These are phyloP conservation scores for Populus tomentosa DNA, from an alignment of 441 rosid genomes.

Conservation along the genomic window DNA sequence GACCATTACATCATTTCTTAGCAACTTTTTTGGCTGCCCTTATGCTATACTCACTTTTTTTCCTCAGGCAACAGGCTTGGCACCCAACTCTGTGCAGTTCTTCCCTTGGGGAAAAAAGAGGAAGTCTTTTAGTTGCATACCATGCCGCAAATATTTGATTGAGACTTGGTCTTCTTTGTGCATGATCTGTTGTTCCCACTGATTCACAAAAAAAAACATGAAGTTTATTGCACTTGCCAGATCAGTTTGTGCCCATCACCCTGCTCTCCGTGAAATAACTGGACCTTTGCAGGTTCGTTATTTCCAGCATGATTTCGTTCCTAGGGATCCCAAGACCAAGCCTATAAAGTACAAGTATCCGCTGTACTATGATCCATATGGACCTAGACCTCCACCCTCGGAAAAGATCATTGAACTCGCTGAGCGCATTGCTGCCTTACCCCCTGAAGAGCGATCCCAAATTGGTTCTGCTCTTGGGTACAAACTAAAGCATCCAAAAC, in stretches of 20 bases:
- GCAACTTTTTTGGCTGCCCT: not conserved
- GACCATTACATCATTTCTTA: not conserved
- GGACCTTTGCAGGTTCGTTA: conserved; percentile 44
- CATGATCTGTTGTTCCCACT: not conserved
- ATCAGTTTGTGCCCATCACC: conserved; percentile 24
- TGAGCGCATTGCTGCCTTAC: conserved; percentile 52
- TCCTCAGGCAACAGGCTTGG: not conserved
- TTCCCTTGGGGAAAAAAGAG: not conserved
- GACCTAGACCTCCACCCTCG: conserved; percentile 59
- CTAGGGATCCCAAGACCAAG: conserved; percentile 48
- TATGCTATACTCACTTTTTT: not conserved
- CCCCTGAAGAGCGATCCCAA: conserved; percentile 54
- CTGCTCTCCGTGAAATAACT: conserved; percentile 20
- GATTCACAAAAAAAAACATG: conserved; percentile 24
- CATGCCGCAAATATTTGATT: conserved; percentile 4
- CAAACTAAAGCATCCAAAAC: conserved; percentile 43
- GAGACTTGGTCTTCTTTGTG: not conserved
- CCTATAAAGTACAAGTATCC: conserved; percentile 62
- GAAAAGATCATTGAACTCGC: conserved; percentile 59
- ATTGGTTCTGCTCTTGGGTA: conserved; percentile 51
- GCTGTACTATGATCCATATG: conserved; percentile 55
- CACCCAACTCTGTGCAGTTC: not conserved
- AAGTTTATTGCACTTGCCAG: conserved; percentile 37
- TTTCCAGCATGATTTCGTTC: conserved; percentile 59
- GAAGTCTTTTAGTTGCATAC: not conserved